Evolutionary conservation across 352 stramenopile species (phyloP).

Genomic region (Globisporangium recalcitrans): DNA sequence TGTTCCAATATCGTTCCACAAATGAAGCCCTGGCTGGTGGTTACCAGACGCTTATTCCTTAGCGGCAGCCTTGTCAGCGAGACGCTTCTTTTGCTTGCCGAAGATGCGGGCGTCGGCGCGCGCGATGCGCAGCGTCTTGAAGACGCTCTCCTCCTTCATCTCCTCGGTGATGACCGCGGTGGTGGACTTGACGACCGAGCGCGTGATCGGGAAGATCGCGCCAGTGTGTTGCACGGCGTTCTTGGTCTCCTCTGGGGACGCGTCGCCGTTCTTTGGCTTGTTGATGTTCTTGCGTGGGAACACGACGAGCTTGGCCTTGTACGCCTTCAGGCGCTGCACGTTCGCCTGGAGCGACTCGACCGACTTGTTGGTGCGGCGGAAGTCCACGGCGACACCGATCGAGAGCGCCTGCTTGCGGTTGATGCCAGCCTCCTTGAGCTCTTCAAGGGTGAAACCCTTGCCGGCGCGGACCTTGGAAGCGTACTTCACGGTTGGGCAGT

Average conservation of each 20-base stretch:
- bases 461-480: constrained; percentile 97
- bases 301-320: constrained; percentile 98
- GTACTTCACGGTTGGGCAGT: constrained; percentile 98
- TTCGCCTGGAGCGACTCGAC: constrained; percentile 96
- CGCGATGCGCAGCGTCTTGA: constrained; percentile 79
- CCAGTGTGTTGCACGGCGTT: constrained; percentile 89
- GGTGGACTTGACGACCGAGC: constrained; percentile 71
- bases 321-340: constrained; percentile 98
- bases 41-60: constrained; percentile 61
- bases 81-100: constrained; percentile 87
- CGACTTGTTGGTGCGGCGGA: constrained; percentile 97
- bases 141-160: constrained; percentile 83
- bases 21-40: constrained; percentile 28
- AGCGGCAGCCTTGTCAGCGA: constrained; percentile 81
- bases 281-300: constrained; percentile 96
- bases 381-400: constrained; percentile 98
- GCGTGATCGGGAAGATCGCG: constrained; percentile 71
- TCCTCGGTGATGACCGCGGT: constrained; percentile 80
- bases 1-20: constrained; percentile 61
- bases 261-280: constrained; percentile 95
- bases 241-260: constrained; percentile 86
- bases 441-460: constrained; percentile 98
- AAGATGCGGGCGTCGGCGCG: constrained; percentile 82
- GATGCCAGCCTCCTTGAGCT: constrained; percentile 98
- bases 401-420: constrained; percentile 93